Evolutionary conservation across 208 protist genomes (phyloP).

Genomic region (Leishmania arabica): DNA sequence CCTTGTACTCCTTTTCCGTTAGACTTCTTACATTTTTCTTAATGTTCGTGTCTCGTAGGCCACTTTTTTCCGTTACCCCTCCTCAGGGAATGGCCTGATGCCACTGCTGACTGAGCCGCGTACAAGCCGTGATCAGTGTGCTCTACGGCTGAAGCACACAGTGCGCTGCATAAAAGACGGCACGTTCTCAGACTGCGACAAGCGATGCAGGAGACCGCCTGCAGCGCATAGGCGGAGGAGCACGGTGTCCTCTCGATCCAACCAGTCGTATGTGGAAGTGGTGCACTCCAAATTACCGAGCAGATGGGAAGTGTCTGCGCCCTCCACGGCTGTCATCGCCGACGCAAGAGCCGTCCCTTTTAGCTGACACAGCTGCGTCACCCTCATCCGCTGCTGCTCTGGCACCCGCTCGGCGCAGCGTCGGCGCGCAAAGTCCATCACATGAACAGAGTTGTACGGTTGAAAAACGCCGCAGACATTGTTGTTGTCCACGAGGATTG

Average conservation of each 20-base stretch:
- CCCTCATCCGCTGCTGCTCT: constrained; percentile 1
- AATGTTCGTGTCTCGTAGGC: background rate
- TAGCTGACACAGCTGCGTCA: constrained; percentile 6
- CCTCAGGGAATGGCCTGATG: background rate
- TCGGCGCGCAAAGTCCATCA: constrained; percentile 40
- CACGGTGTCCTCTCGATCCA: constrained; percentile 30
- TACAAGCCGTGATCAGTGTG: background rate
- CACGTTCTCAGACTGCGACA: constrained; percentile 19
- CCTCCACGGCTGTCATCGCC: background rate
- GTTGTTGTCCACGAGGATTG: constrained; percentile 67
- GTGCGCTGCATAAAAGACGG: constrained; percentile 20
- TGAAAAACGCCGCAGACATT: constrained; percentile 55
- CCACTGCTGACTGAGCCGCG: too few species aligned
- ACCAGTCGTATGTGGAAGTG: constrained; percentile 17
- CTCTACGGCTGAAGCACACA: constrained; percentile 9
- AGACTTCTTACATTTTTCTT: background rate
- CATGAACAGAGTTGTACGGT: constrained; percentile 54
- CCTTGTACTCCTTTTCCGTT: background rate
- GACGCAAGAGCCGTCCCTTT: background rate
- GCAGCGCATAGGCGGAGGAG: constrained; percentile 22
- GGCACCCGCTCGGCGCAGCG: background rate
- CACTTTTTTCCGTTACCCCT: background rate
- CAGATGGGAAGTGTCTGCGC: background rate
- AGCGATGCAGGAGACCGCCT: constrained; percentile 7
- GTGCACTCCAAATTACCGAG: background rate